Percentiles rank a stretch among this genome's conserved stretches.
phyloP scores from a whole-genome alignment of 768 basidiomycete genomes.

The Tylopilus intermedius region DNA sequence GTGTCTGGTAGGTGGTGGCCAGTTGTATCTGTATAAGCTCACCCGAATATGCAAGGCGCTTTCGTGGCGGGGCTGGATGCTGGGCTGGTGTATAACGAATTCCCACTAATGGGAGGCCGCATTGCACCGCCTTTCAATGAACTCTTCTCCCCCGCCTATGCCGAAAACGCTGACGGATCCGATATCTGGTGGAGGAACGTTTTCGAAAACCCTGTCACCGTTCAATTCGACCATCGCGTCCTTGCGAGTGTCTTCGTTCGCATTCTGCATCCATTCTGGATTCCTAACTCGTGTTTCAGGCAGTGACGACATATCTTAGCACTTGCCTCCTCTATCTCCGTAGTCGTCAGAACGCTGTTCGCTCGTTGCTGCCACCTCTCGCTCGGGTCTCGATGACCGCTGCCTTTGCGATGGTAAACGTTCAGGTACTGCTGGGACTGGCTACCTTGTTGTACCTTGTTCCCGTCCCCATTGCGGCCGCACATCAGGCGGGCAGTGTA shows the following conservation, averaged over 20 bases:
- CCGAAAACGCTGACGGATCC: conserved; percentile 59
- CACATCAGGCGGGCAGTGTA: conserved; percentile 94
- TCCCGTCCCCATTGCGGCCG: conserved; percentile 85
- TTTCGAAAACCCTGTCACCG: conserved; percentile 95
- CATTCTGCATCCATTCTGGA: not conserved
- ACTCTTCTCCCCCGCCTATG: conserved; percentile 72
- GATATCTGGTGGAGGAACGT: conserved; percentile 96
- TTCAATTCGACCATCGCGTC: conserved; percentile 93
- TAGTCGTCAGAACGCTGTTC: conserved; percentile 47
- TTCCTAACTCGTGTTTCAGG: conserved; percentile 41
- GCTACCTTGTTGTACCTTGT: conserved; percentile 89
- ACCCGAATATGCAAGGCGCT: conserved; percentile 55
- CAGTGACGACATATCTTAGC: conserved; percentile 75
- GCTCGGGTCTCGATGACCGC: conserved; percentile 49
- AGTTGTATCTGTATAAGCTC: not conserved
- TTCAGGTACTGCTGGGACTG: conserved; percentile 75
- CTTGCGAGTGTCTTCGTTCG: conserved; percentile 51
- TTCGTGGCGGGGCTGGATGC: conserved; percentile 98
- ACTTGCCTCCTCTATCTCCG: conserved; percentile 60
- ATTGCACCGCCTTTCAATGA: conserved; percentile 79
- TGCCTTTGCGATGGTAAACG: conserved; percentile 75
- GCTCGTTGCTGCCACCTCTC: conserved; percentile 52
- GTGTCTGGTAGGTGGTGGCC: conserved; percentile 65
- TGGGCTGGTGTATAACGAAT: conserved; percentile 96
- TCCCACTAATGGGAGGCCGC: conserved; percentile 91